These are phyloP conservation scores for Kuraishia piskuri DNA, from an alignment of 805 yeast genomes.

Conservation along the genomic window DNA sequence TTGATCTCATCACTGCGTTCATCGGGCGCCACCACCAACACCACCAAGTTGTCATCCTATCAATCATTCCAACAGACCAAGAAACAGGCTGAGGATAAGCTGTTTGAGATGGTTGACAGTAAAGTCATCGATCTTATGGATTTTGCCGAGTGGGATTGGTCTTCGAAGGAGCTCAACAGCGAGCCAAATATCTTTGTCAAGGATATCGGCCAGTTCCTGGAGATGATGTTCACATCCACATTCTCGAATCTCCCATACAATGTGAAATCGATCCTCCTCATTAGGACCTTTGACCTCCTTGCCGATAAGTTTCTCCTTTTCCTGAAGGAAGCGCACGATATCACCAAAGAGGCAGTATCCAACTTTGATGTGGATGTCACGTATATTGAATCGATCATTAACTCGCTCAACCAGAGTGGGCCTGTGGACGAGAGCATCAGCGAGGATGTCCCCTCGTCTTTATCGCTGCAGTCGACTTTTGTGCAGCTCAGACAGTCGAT, in stretches of 20 bases:
- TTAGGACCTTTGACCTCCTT: slow-evolving; percentile 80
- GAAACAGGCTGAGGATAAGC: slow-evolving; percentile 66
- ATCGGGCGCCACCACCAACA: slow-evolving; percentile 18
- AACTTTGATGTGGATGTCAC: slow-evolving; percentile 76
- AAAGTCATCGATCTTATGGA: slow-evolving; percentile 76
- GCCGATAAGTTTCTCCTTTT: slow-evolving; percentile 60
- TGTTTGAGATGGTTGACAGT: slow-evolving; percentile 75
- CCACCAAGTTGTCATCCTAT: slow-evolving; percentile 26
- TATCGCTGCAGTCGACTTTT: slow-evolving; percentile 64
- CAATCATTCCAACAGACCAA: slow-evolving; percentile 49
- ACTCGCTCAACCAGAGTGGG: slow-evolving; percentile 21
- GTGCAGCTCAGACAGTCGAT: slow-evolving; percentile 75
- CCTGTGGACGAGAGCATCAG: slow-evolving; percentile 11
- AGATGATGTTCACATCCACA: slow-evolving; percentile 78
- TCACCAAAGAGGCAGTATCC: slow-evolving; percentile 50
- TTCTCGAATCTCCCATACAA: slow-evolving; percentile 73
- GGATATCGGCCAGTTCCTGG: slow-evolving; percentile 80
- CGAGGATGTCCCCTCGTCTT: slow-evolving; percentile 16
- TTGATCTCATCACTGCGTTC: slow-evolving; percentile 25
- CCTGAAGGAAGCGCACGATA: slow-evolving; percentile 45
- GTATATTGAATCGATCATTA: slow-evolving; percentile 59
- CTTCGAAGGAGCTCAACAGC: slow-evolving; percentile 34
- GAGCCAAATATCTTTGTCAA: slow-evolving; percentile 70
- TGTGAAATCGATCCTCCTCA: slow-evolving; percentile 70
- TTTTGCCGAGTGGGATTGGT: slow-evolving; percentile 83